A percentile compares a stretch with the other conserved stretches of the same genome.
These are phyloP conservation scores for Clonostachys sp. DNA, from an alignment of 2,329 filamentous ascomycete species.

Conservation along the genomic window DNA sequence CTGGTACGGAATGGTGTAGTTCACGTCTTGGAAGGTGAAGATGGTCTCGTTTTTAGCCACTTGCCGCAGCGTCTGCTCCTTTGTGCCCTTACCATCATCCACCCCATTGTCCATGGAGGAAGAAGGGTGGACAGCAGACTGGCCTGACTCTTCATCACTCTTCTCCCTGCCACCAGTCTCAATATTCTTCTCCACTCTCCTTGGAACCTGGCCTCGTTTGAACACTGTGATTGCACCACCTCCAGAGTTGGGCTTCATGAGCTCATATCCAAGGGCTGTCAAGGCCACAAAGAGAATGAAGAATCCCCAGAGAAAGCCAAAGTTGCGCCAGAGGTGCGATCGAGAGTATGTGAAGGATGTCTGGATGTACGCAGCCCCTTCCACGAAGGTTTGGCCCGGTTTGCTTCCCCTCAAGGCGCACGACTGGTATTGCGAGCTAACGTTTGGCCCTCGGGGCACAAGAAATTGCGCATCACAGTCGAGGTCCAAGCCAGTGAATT, in stretches of 20 bases:
- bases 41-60: conserved; percentile 59
- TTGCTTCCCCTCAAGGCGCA: conserved; percentile 48
- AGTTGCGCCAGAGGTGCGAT: conserved; percentile 68
- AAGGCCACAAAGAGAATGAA: conserved; percentile 68
- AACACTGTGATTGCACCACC: conserved; percentile 56
- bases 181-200: conserved; percentile 50
- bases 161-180: conserved; percentile 39
- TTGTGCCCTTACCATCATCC: conserved; percentile 17
- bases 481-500: conserved; percentile 53
- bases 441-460: conserved; percentile 39
- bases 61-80: conserved; percentile 28
- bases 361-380: conserved; percentile 51
- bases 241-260: conserved; percentile 55
- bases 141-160: conserved; percentile 43
- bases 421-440: conserved; percentile 34
- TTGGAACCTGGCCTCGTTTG: conserved; percentile 60
- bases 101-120: conserved; percentile 58
- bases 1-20: conserved; percentile 49
- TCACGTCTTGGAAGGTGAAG: conserved; percentile 47
- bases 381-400: conserved; percentile 36
- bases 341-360: conserved; percentile 49
- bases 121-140: neutral
- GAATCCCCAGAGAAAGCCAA: conserved; percentile 73
- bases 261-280: conserved; percentile 66
- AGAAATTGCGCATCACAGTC: conserved; percentile 53